Evolutionary conservation across 331 rosid species (phyloP).

Genomic region (Cydonia oblonga): DNA sequence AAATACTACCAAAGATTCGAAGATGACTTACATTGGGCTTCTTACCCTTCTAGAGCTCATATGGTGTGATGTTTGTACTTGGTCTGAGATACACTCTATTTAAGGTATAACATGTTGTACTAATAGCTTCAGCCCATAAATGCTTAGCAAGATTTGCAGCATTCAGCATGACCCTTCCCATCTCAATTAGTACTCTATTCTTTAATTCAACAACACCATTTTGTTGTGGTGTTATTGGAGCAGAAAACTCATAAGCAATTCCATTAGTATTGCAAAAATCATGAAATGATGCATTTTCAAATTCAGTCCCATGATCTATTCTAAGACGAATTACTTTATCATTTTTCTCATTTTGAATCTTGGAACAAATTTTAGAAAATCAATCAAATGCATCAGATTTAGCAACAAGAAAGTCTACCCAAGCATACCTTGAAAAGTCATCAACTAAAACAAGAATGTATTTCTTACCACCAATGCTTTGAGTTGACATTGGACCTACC

Average conservation of each 20-base stretch:
- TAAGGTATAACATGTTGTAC: background rate
- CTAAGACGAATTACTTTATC: too few relatives aligned
- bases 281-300: background rate
- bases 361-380: background rate
- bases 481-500: background rate
- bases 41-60: slow-evolving; percentile 1
- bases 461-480: background rate
- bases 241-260: background rate
- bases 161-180: background rate
- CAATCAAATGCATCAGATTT: background rate
- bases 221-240: background rate
- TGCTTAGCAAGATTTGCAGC: background rate
- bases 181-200: background rate
- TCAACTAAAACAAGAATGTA: background rate
- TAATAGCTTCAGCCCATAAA: background rate
- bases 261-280: background rate
- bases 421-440: background rate
- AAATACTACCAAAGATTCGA: background rate
- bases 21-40: background rate
- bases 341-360: too few relatives aligned
- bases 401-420: background rate
- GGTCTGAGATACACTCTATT: background rate
- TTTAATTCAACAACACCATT: background rate
- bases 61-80: background rate
- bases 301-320: background rate